Evolutionary conservation across 441 rosid species (phyloP).

Genomic region (Pelargonium hybrid): DNA sequence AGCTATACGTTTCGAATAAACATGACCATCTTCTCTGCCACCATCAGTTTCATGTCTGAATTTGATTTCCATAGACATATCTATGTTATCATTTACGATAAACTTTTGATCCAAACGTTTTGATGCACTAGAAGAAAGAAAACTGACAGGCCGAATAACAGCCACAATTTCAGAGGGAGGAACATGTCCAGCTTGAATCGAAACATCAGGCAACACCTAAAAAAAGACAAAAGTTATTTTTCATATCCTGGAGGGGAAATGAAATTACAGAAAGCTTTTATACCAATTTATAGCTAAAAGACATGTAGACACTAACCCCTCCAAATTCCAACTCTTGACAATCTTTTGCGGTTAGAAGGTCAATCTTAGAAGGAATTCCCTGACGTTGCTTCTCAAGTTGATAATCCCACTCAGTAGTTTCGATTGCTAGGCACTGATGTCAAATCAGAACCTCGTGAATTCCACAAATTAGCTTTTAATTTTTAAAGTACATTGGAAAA

Average conservation of each 20-base stretch:
- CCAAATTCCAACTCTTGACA: conserved; percentile 40
- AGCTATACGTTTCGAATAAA: conserved; percentile 21
- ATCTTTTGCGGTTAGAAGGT: conserved; percentile 36
- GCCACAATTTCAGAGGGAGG: conserved; percentile 53
- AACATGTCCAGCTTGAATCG: conserved; percentile 36
- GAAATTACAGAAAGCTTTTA: background rate
- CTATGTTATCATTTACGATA: conserved; percentile 32
- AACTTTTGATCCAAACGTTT: conserved; percentile 44
- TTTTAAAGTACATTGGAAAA: background rate
- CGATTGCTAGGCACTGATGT: conserved; percentile 38
- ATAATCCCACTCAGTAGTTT: conserved; percentile 35
- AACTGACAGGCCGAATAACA: conserved; percentile 56
- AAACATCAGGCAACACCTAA: conserved; percentile 38
- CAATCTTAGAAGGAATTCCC: conserved; percentile 48
- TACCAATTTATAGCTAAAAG: background rate
- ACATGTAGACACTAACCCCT: conserved; percentile 37
- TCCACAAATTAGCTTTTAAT: background rate
- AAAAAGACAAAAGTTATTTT: conserved; percentile 11
- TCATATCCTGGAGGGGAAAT: background rate
- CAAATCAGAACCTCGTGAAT: background rate
- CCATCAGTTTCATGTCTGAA: conserved; percentile 17
- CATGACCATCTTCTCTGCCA: conserved; percentile 15
- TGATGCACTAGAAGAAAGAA: conserved; percentile 24
- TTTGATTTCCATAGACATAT: conserved; percentile 42
- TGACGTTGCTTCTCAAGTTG: conserved; percentile 33